Base-by-base conservation (phyloP, 2,329 filamentous ascomycete genomes). In the Calonectria fujianensis region DNA sequence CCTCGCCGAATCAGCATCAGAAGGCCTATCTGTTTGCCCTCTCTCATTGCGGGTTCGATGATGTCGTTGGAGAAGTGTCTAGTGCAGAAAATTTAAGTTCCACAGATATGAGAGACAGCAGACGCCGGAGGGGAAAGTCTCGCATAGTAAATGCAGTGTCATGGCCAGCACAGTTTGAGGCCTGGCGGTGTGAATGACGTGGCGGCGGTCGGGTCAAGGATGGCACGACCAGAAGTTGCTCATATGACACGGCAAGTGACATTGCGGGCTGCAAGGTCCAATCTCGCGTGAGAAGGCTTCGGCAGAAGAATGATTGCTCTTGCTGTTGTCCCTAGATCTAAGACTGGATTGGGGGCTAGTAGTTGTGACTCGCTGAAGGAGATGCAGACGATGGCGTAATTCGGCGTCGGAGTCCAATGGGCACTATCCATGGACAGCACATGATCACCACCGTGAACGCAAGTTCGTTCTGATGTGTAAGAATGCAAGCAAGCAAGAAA, bases 181-280 rank as follows among this genome's bases (percentile, higher is more conserved):
- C 57, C 57, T 41, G 57, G 57, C 35, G 57, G 57, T 63, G 57
- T 63, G 57, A 41, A 37, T 41, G 57, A 63, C 57, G 57, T 63
- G 57, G 57, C 57, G 57, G 57, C 57, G 24, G 57, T 63, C 35
- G 57, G 54, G 35, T 37, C 39, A 63, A 63, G 57, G 35, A 63
- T 63, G 57, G 57, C 57, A 63, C 37, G 57, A 63, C 35, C 57
- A 41, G 57, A 63, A 48, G 57, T 6, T 63, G 57, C 57, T 63
- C 57, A 63, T 41, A 41, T 41, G 57, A 63, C 57, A 63, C 57
- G 57, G 57, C 35, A 63, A 63, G 57, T 20, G 14, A 27, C 11
- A 4, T 39, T 63, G 57, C 57, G 14, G 35, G 35, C 35, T 63
- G 57, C 57, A 63, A 63, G 57, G 57, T 41, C 57, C 57, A 63